Base-by-base conservation (phyloP, 2,329 filamentous ascomycete genomes). In the Paecilomyces variotii region DNA sequence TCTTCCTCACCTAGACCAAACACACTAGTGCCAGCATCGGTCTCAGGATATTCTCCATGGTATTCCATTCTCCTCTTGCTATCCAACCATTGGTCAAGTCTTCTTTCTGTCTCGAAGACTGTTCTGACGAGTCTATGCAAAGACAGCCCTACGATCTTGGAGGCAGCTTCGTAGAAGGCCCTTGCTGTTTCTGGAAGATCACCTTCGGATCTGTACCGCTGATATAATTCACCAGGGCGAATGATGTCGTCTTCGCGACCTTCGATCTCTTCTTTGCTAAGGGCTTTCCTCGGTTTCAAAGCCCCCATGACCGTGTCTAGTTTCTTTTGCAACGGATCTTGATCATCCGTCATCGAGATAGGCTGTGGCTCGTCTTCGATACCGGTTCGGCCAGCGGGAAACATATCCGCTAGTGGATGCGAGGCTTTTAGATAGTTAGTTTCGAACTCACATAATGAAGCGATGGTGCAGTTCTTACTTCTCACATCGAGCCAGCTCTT, bases 401-500 rank as follows among this genome's bases (percentile, higher is more conserved):
- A 79, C 65, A 79, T 67, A n/a, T 76, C 70, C 30, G 74, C 68
- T 32, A 78, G 65, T 35, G 71, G 71, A 58, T 73, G 68, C 4
- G 68, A 62, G 5, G 63, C 64, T 63, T 54, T 63, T 39, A 1
- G 12, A n/a, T n/a, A 39, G 35, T 39, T 39, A 39, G 35, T 39
- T 3, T 10, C 6, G 5, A n/a, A 39, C 4, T 39, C 12, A 39
- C 35, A n/a, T 11, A 45, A 45, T 19, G n/a, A 45, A 19, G 14
- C 3, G 5, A 6, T 19, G 7, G 4, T 34, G 12, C 11, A 53
- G 39, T 50, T 50, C 64, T 14, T 57, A 73, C 71, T 60, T 65
- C 65, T 70, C 34, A 56, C 68, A 56, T 75, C 71, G 35, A 77
- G 63, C 78, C 85, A 89, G 52, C 81, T 87, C 59, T 80, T 79